Conservation (phyloP, 345 rosid species). For the Eucalyptus erythrocorys region DNA sequence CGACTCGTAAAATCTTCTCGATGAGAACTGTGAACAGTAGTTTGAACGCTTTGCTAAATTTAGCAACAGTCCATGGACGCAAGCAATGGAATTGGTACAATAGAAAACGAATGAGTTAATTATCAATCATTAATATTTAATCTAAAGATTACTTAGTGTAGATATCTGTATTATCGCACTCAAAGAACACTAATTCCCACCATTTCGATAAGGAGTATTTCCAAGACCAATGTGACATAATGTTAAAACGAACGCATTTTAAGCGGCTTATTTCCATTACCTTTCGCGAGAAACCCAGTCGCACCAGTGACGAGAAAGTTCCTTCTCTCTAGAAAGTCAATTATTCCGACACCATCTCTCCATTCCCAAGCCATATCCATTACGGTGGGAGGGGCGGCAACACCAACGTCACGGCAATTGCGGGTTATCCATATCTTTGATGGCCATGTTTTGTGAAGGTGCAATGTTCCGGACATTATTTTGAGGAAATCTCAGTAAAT, state of each 20-base stretch:
- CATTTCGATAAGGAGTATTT: background rate
- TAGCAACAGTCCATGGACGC: too few relatives aligned
- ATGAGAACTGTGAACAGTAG: background rate
- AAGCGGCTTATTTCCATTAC: background rate
- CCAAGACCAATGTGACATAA: background rate
- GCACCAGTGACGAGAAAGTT: background rate
- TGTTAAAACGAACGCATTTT: background rate
- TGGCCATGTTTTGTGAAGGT: background rate
- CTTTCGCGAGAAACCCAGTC: constrained; percentile 1
- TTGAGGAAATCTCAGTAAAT: background rate
- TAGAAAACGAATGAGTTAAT: background rate
- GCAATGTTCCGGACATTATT: background rate
- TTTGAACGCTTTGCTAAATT: background rate
- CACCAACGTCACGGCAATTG: background rate
- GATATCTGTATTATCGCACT: too few relatives aligned
- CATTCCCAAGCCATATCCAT: background rate
- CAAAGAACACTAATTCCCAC: background rate
- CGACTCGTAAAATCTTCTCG: background rate
- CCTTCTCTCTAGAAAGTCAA: background rate
- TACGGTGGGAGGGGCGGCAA: background rate
- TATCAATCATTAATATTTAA: background rate
- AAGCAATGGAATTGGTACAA: background rate
- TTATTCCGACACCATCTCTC: background rate
- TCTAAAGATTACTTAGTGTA: background rate
- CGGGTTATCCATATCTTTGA: background rate